Evolutionary conservation across 1,139 yeast species (phyloP), one percentile per base, ranked within the genome.

Genomic region (Kazachstania sp.): DNA sequence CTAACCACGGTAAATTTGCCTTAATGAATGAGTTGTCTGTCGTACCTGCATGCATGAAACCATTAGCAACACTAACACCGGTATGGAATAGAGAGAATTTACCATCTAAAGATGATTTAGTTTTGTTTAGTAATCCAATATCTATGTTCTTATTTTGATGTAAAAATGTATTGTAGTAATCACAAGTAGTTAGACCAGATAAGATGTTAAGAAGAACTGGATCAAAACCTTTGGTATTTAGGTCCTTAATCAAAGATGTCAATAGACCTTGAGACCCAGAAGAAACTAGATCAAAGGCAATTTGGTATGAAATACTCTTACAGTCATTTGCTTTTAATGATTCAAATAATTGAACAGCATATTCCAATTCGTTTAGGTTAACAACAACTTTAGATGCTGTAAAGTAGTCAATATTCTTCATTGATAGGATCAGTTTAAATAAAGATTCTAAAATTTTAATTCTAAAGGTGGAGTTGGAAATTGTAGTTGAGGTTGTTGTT

Each of bases 21-120:
- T 96, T 77, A 68, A 92, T 86, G 62, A 92, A 92, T 1, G 92
- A 81, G 65, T 92, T 97, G 58, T 88, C 95, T 20, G 97, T 87
- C 11, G 99, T 94, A 52, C 98, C 98, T 31, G 95, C 90, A 67
- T 90, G 96, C 79, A 90, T 78, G 62, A 87, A 88, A 0, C 97
- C 97, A 62, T 88, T 92, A 47, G 95, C 83, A 67, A 92, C 90
- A 39, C 97, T 87, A 43, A 92, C 90, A 4, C 97, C 98, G 28
- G 95, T 84, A 68, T 94, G 98, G 76, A 86, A 90, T 55, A 92
- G 79, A 5, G 97, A 90, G 61, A 83, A 85, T 69, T 96, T 81
- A 37, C 96, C 96, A 65, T 92, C 98, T 56, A 94, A 74, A 23
- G 78, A 73, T 51, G 80, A 78, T 67, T 87, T 88, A 13, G 97